Base-by-base conservation (phyloP, 805 yeast species). In the Saturnispora dispora region DNA sequence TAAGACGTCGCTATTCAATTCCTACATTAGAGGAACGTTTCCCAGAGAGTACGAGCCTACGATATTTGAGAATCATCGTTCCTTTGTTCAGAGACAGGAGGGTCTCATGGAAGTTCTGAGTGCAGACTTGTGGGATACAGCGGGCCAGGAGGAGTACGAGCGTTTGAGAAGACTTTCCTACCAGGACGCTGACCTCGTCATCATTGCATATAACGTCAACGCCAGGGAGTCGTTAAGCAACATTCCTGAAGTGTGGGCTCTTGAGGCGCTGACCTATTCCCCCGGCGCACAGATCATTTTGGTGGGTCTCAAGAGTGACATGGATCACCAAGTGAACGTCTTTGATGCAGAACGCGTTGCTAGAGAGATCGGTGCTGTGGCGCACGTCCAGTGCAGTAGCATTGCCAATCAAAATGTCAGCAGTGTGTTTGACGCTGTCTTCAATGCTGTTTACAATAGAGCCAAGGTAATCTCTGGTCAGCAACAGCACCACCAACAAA, bases 31-130 rank as follows among this genome's bases (percentile, higher is more conserved):
- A 52, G 88, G 89, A 69, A 89, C 89, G 65, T 91, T 91, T 70
- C 99, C 99, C 28, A 87, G 93, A 40, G 97, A 91, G 70, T 91
- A 91, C 67, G 97, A 93, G 50, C 98, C 98, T 56, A 91, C 99
- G 22, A 97, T 91, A 47, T 89, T 91, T 65, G 96, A 90, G 69
- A 89, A 89, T 71, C 88, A 87, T 64, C 90, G 96, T 23, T 95
- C 88, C 20, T 86, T 88, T 51, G 83, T 87, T 72, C 88, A 89
- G 63, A 96, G 96, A 50, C 95, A 88, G 82, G 66, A 96, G 81
- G 70, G 96, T 90, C 49, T 85, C 82, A 46, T 25, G 28, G 71
- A 89, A 90, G 40, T 77, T 83, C 76, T 85, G 60, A 87, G 86
- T 60, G 75, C 88, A 47, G 96, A 95, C 36, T 75, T 89, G 44